Conservation (phyloP, 2,329 filamentous ascomycete species). For the Rosellinia necatrix region DNA sequence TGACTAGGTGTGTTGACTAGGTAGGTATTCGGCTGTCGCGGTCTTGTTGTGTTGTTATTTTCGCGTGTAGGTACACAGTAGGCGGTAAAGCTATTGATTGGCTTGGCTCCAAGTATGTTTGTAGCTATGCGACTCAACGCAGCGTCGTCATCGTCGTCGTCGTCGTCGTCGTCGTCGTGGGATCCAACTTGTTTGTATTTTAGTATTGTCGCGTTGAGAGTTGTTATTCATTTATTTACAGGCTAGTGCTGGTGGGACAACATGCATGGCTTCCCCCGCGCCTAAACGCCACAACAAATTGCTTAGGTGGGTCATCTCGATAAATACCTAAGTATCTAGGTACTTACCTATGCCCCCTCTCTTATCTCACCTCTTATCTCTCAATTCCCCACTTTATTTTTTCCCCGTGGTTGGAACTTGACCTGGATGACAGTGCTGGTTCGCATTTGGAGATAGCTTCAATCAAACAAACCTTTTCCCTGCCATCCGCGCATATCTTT, state of each 20-base stretch:
- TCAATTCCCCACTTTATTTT: conserved; percentile 32
- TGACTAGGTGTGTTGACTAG: too few species aligned
- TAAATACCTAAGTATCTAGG: too few species aligned
- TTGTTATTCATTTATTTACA: conserved; percentile 13
- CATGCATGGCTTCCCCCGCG: conserved; percentile 6
- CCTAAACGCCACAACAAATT: not conserved
- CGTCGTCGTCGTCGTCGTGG: not conserved
- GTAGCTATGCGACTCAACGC: too few species aligned
- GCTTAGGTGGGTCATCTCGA: too few species aligned
- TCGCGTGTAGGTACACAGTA: too few species aligned
- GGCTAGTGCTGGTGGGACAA: conserved; percentile 31
- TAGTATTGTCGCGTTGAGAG: conserved; percentile 1
- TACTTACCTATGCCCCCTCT: not conserved
- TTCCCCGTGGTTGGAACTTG: conserved; percentile 3
- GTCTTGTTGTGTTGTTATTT: too few species aligned
- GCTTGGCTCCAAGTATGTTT: too few species aligned
- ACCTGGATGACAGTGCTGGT: not conserved
- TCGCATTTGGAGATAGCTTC: conserved; percentile 1
- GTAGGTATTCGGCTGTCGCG: too few species aligned
- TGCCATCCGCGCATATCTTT: not conserved
- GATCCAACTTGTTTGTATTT: conserved; percentile 20
- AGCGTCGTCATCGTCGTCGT: too few species aligned
- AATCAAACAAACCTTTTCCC: not conserved
- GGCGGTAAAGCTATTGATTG: too few species aligned
- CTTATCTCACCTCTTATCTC: conserved; percentile 19